phyloP scores from a whole-genome alignment of 2,329 filamentous ascomycete species.

The Ascochyta fabae region DNA sequence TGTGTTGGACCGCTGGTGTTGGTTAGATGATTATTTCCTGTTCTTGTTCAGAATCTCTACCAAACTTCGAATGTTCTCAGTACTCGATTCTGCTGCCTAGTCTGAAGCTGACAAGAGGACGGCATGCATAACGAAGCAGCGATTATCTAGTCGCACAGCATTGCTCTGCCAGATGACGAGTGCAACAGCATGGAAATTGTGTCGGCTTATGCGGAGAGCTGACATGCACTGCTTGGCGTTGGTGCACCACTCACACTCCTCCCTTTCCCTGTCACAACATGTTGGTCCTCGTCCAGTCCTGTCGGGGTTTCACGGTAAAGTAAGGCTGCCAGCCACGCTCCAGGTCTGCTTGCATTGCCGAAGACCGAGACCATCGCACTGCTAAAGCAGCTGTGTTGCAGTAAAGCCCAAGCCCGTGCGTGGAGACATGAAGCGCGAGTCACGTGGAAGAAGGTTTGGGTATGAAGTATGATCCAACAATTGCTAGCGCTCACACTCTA shows the following conservation, averaged over 20 bases:
- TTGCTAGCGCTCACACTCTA: conserved; percentile 9
- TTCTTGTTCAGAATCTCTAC: not conserved
- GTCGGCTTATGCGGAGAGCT: not conserved
- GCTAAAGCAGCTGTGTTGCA: not conserved
- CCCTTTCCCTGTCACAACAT: not conserved
- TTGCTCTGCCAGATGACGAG: not conserved
- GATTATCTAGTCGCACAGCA: conserved; percentile 1
- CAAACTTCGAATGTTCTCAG: not conserved
- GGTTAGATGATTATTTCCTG: not conserved
- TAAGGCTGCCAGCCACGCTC: not conserved
- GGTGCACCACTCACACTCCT: not conserved
- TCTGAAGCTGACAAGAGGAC: not conserved
- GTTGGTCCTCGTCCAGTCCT: not conserved
- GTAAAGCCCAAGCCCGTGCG: not conserved
- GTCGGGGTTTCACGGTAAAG: not conserved
- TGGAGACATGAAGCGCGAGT: not conserved
- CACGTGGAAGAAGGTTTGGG: not conserved
- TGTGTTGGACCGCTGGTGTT: not conserved
- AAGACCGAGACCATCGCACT: not conserved
- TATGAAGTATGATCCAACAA: conserved; percentile 10
- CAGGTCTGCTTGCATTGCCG: not conserved
- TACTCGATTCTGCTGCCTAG: not conserved
- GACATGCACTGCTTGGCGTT: not conserved
- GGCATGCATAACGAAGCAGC: not conserved
- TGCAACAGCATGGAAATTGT: not conserved